Base-by-base conservation (phyloP, 1,284 basidiomycete genomes). In the Inonotus hispidus region DNA sequence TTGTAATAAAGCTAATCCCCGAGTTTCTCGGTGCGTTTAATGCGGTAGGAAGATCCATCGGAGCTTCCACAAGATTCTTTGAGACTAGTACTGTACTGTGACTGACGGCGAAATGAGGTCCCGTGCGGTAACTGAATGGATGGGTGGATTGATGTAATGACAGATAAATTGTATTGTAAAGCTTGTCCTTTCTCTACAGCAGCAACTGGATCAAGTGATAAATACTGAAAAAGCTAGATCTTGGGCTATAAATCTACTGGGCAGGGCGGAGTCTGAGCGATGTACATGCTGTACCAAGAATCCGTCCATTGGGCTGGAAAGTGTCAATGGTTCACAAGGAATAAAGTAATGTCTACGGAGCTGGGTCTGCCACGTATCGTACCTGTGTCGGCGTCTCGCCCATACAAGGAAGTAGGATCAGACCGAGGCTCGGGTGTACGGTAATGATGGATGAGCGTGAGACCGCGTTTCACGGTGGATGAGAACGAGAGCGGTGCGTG, bases 291-390 rank as follows among this genome's bases (percentile, higher is more conserved):
- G 3, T 3, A 32, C 8, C 32, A 8, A 32, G 8, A 32, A 32
- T n/a, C n/a, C n/a, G n/a, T n/a, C n/a, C n/a, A n/a, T n/a, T n/a
- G n/a, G n/a, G n/a, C n/a, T n/a, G n/a, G n/a, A n/a, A n/a, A n/a
- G n/a, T n/a, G n/a, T n/a, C n/a, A n/a, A n/a, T n/a, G 8, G 8
- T 32, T 32, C 32, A 32, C 32, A 32, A n/a, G n/a, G n/a, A n/a
- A n/a, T n/a, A n/a, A n/a, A n/a, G 38, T 2, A 39, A 39, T 39
- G 38, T 11, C 41, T 38, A 56, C n/a, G 41, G 55, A 29, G 3
- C 29, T 46, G 39, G 55, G 14, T n/a, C 55, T 32, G 39, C 55
- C 55, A 56, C 55, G 55, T 55, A 55, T 37, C 23, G 19, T 29
- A 25, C 38, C 38, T 45, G 53, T 55, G 53, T 45, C 38, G 37